Conservation (phyloP, 2,329 filamentous ascomycete genomes). For the Trichothecium roseum region DNA sequence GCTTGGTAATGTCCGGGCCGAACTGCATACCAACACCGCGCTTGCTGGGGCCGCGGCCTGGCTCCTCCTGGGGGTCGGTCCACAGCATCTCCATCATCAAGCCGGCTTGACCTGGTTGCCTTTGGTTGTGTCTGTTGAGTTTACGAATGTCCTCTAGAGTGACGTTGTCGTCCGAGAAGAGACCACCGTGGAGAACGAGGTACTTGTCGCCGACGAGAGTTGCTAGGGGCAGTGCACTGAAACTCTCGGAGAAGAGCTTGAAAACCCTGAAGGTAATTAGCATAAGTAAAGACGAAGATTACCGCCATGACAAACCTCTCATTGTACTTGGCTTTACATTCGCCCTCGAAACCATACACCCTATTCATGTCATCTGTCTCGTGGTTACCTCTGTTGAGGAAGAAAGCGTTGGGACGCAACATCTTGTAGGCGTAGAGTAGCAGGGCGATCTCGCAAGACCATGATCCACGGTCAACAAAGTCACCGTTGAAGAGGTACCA, state of each 20-base stretch:
- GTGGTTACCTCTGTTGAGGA: conserved; percentile 95
- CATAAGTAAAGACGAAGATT: conserved; percentile 3
- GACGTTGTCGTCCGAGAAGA: conserved; percentile 92
- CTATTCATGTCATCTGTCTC: conserved; percentile 99
- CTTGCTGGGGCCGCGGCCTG: conserved; percentile 89
- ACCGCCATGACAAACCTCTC: conserved; percentile 41
- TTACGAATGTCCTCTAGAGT: conserved; percentile 91
- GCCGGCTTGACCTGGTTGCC: conserved; percentile 84
- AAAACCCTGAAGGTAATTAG: conserved; percentile 49
- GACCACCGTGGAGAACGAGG: conserved; percentile 84
- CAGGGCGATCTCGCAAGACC: conserved; percentile 95
- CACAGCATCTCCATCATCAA: conserved; percentile 99
- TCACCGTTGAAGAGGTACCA: conserved; percentile 98
- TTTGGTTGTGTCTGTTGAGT: conserved; percentile 79
- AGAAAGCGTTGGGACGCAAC: conserved; percentile 79
- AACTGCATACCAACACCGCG: conserved; percentile 94
- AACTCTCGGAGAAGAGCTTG: conserved; percentile 96
- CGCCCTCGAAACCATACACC: conserved; percentile 95
- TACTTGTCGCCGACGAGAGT: conserved; percentile 87
- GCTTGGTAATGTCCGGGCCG: conserved; percentile 89
- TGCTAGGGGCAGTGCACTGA: conserved; percentile 85
- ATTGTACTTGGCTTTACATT: conserved; percentile 97
- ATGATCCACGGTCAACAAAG: conserved; percentile 94
- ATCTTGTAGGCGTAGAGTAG: conserved; percentile 95
- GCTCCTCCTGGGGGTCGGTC: conserved; percentile 85